Evolutionary conservation across 2,329 filamentous ascomycete genomes (phyloP), one percentile per base, ranked within the genome.

Genomic region (Aureobasidium vineae): DNA sequence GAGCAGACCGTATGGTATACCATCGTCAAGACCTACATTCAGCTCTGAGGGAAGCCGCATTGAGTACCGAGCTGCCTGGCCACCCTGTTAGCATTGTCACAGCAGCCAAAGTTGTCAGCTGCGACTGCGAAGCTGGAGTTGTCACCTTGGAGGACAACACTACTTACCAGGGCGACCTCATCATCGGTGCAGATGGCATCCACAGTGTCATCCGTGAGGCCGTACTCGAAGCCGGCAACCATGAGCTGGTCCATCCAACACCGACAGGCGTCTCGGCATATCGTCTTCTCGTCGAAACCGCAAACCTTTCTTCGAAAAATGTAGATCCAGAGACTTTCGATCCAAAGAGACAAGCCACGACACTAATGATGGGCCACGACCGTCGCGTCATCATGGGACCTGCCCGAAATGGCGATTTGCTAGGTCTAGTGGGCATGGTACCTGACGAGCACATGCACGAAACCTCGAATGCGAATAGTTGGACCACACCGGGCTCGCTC

Each of bases 301-400:
- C 66, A 11, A 47, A 65, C 0, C 66, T 76, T 2, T 68, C 72
- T 8, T 16, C 23, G 28, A 38, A 66, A 2, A 23, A 63, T 6
- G 61, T 67, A 15, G 54, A 68, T 8, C 43, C 70, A 23, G 63
- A 68, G 2, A 71, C 72, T 4, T 76, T 77, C 36, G 65, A 80
- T 16, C 77, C 77, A 19, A 66, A 70, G 16, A 71, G 77, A 7
- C 74, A 78, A 1, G 75, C 74, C 53, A 82, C 81, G 1, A 79
- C 79, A 0, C 82, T 82, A 80, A 72, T 82, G 2, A 72, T 82
- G 67, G 79, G 76, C 0, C 77, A 80, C 19, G 74, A 78, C 31
- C 69, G 69, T 21, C 68, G 71, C 2, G 45, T 73, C 13, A 77
- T 83, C 40, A 81, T 82, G 79, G 80, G 80, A 2, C 80, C 80